Base-by-base conservation (phyloP, 441 rosid species). In the Euphorbia celastroides region DNA sequence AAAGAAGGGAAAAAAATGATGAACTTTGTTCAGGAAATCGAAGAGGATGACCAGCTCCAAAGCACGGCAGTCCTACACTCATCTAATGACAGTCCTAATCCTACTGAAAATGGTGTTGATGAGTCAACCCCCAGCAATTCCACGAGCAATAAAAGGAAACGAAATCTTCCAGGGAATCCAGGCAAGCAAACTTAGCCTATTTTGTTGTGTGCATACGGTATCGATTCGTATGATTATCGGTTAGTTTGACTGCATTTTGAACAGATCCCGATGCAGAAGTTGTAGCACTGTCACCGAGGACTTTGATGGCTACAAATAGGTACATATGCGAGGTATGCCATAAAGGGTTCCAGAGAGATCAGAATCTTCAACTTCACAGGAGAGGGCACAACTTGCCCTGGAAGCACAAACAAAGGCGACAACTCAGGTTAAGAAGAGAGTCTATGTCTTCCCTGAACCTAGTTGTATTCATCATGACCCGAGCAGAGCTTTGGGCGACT, bases 351-450 rank as follows among this genome's bases (percentile, higher is more conserved):
- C 84, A n/a, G n/a, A n/a, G n/a, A n/a, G n/a, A n/a, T n/a, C n/a
- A n/a, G n/a, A n/a, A n/a, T n/a, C n/a, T n/a, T 62, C 91, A 86
- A 79, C 85, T 84, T 34, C 91, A 86, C 72, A 75, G 86, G 67
- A 81, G 87, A 72, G 88, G 88, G 0, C 92, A 84, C 72, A 86
- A 84, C 80, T 64, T 86, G 78, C 92, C 92, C 26, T 86, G 92
- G 87, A 84, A 86, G 79, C 79, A 84, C 32, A 86, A 84, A 74
- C 92, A 82, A 67, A 77, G 92, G 66, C 66, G 20, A 81, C 26
- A 69, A 78, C 77, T 14, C 77, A 75, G 71, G 74, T 77, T 28
- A 82, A 82, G 82, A 86, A 75, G 77, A 76, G 83, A 70, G 86
- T 84, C 28, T 84, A 75, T 67, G 79, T 80, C 17, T 86, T 88